phyloP scores from a whole-genome alignment of 2,329 filamentous ascomycete genomes.

The Fusarium sp. region DNA sequence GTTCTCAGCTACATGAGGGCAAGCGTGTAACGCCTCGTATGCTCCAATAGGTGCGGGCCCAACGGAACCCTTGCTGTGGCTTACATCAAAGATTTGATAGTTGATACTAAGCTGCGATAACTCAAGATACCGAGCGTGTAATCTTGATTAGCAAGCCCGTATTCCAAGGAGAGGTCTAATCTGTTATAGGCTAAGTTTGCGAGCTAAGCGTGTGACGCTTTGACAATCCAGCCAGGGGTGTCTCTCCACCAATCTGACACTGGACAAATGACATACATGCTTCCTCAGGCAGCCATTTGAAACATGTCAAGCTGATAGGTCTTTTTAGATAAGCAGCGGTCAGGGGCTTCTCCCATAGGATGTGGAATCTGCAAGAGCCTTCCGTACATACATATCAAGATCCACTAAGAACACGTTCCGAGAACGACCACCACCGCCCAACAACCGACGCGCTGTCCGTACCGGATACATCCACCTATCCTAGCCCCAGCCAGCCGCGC shows the following conservation, averaged over 20 bases:
- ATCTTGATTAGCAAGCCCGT: background rate
- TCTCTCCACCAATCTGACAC: conserved; percentile 14
- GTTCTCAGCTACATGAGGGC: background rate
- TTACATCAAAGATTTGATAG: background rate
- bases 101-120: background rate
- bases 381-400: background rate
- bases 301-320: conserved; percentile 8
- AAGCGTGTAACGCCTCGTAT: background rate
- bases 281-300: conserved; percentile 1
- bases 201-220: conserved; percentile 7
- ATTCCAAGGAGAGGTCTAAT: background rate
- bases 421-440: background rate
- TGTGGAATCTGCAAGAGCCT: background rate
- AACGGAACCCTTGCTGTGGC: background rate
- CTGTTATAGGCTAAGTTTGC: conserved; percentile 12
- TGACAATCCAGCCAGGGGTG: background rate
- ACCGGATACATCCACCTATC: background rate
- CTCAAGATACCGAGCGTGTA: background rate
- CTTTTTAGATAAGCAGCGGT: background rate
- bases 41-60: background rate
- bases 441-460: background rate
- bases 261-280: background rate
- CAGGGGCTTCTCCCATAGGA: conserved; percentile 14
- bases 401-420: conserved; percentile 2
- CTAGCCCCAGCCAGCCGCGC: background rate